Percentiles rank a stretch among this genome's conserved stretches.
phyloP scores from a whole-genome alignment of 164 flowering plant genomes.

The Umbellularia californica region DNA sequence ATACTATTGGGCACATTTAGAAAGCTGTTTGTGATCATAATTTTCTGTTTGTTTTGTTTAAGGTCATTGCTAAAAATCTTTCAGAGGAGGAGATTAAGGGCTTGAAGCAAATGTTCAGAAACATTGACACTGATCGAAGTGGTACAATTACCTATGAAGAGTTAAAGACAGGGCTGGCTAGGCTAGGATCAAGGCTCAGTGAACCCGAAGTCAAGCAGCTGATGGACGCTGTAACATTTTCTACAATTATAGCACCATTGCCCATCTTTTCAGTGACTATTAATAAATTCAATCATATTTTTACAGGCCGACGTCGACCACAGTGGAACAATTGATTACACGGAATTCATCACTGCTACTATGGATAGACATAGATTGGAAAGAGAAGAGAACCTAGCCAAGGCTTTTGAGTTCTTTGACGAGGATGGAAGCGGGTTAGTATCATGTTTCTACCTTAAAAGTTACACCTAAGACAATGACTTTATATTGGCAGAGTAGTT shows the following conservation, averaged over 20 bases:
- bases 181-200: constrained; percentile 77
- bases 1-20: no score
- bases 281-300: neutral
- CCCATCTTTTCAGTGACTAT: neutral
- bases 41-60: constrained; percentile 9
- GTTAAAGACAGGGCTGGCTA: constrained; percentile 64
- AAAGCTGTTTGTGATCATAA: neutral
- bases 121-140: constrained; percentile 90
- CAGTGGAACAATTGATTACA: constrained; percentile 77
- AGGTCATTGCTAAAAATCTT: constrained; percentile 86
- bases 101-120: constrained; percentile 75
- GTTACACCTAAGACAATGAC: neutral
- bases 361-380: constrained; percentile 89
- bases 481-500: no score
- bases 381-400: constrained; percentile 62
- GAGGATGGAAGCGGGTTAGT: constrained; percentile 78
- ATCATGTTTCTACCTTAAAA: constrained; percentile 4
- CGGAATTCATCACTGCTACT: constrained; percentile 82
- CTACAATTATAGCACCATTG: neutral
- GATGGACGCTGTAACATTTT: constrained; percentile 78
- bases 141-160: constrained; percentile 84
- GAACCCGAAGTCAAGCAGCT: constrained; percentile 73
- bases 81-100: constrained; percentile 88
- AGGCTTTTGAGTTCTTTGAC: constrained; percentile 81
- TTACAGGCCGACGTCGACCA: constrained; percentile 86